Evolutionary conservation across 768 basidiomycete genomes (phyloP).

Genomic region (Plicaturopsis crispa): DNA sequence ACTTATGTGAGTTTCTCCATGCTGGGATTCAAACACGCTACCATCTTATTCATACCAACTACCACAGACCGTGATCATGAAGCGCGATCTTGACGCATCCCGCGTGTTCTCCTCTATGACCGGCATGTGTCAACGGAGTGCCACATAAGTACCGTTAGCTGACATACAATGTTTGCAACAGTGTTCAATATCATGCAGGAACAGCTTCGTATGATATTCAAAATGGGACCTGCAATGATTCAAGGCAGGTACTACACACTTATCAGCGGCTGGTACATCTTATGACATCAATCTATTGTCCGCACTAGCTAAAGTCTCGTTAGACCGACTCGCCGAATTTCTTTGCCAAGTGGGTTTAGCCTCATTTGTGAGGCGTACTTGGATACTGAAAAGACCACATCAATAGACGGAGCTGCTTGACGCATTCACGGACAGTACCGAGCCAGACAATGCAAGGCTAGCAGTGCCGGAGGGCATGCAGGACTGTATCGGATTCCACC

Average conservation of each 20-base stretch:
- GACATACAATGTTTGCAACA: too few species aligned
- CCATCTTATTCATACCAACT: too few species aligned
- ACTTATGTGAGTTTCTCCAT: neutral
- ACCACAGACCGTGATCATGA: slow-evolving; percentile 20
- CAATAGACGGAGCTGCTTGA: slow-evolving; percentile 44
- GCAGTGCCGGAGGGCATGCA: slow-evolving; percentile 3
- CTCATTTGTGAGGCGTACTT: neutral
- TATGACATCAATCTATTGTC: too few species aligned
- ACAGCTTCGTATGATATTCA: too few species aligned
- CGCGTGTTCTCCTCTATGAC: neutral
- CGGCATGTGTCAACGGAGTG: too few species aligned
- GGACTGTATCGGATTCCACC: slow-evolving; percentile 37
- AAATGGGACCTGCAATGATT: too few species aligned
- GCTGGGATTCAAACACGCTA: neutral
- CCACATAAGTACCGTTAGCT: too few species aligned
- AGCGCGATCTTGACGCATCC: slow-evolving; percentile 11
- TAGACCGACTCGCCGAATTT: slow-evolving; percentile 50
- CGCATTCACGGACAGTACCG: slow-evolving; percentile 23
- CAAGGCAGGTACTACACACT: too few species aligned
- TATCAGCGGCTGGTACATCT: too few species aligned
- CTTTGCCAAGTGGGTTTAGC: slow-evolving; percentile 24
- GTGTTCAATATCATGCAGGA: too few species aligned
- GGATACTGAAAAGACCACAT: too few species aligned
- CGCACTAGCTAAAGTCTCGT: slow-evolving; percentile 47
- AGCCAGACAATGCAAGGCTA: neutral